Conservation (phyloP, 75 land plant species). For the Sequoia sempervirens region DNA sequence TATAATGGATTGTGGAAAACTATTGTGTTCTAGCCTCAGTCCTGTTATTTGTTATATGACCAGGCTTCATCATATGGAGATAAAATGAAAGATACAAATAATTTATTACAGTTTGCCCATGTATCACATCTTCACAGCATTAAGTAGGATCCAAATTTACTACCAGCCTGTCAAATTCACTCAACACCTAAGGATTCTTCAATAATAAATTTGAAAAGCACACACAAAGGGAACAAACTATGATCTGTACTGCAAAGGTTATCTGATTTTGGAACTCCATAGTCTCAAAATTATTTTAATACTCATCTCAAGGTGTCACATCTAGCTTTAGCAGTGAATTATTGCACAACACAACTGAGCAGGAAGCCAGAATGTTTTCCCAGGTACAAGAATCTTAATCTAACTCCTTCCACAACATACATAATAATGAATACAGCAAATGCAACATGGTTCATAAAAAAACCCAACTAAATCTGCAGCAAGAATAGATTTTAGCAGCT, state of each 20-base stretch:
- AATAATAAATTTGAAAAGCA: neutral
- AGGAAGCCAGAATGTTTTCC: neutral
- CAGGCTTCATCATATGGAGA: neutral
- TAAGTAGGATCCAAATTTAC: neutral
- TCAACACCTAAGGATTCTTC: neutral
- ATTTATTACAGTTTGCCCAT: neutral
- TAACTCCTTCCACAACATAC: neutral
- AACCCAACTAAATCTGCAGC: conserved; percentile 98
- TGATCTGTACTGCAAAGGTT: neutral
- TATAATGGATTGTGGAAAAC: too few relatives aligned
- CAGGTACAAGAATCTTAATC: neutral
- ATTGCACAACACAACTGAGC: neutral
- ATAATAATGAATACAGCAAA: conserved; percentile 7
- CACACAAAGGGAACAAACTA: neutral
- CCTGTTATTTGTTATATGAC: neutral
- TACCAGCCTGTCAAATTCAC: neutral
- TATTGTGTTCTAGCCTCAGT: neutral
- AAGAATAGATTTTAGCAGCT: conserved; percentile 85
- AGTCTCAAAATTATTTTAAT: neutral
- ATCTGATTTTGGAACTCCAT: neutral
- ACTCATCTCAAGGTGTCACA: neutral
- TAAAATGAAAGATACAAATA: neutral
- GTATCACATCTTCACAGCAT: neutral
- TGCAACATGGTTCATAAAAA: conserved; percentile 15
- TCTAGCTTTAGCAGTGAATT: conserved; percentile 1